These are phyloP conservation scores for Lachnellula cervina DNA, from an alignment of 2,329 filamentous ascomycete genomes.

Conservation along the genomic window DNA sequence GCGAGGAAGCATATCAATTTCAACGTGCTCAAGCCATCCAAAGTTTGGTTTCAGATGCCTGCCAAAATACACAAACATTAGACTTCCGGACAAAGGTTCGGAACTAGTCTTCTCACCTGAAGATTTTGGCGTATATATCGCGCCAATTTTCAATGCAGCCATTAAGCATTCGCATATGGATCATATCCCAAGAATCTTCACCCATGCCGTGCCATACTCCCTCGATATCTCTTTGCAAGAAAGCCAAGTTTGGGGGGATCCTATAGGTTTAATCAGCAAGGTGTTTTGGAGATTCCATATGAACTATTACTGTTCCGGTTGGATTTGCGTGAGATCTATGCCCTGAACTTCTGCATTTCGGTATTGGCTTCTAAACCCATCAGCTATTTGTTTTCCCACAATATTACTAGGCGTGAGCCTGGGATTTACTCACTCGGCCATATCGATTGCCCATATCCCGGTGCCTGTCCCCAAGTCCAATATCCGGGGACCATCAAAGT, in stretches of 20 bases:
- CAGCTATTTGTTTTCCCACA: not conserved
- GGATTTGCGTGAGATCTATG: slow-evolving; percentile 57
- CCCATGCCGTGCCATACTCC: slow-evolving; percentile 56
- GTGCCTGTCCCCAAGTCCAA: slow-evolving; percentile 78
- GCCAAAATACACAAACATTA: slow-evolving; percentile 13
- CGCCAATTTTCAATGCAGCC: slow-evolving; percentile 77
- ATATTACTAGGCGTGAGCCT: not conserved
- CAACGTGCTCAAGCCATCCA: slow-evolving; percentile 80
- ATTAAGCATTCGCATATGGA: slow-evolving; percentile 74
- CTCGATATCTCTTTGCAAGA: slow-evolving; percentile 73
- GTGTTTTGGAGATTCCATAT: not conserved
- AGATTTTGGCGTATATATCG: slow-evolving; percentile 65
- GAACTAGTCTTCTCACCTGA: slow-evolving; percentile 45
- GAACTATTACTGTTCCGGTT: slow-evolving; percentile 48
- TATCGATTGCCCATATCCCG: slow-evolving; percentile 86
- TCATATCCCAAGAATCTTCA: slow-evolving; percentile 55
- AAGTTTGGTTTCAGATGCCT: slow-evolving; percentile 72
- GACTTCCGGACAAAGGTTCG: not conserved
- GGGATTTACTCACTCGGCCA: slow-evolving; percentile 60
- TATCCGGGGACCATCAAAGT: slow-evolving; percentile 37
- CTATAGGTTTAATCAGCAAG: slow-evolving; percentile 38
- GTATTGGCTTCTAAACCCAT: slow-evolving; percentile 41
- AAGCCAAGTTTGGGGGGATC: slow-evolving; percentile 65
- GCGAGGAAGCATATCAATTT: slow-evolving; percentile 77
- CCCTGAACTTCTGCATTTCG: slow-evolving; percentile 55